Percentiles rank a stretch among this genome's conserved stretches.
These are phyloP conservation scores for Acidomyces sp. DNA, from an alignment of 495 filamentous ascomycete genomes.

Conservation along the genomic window DNA sequence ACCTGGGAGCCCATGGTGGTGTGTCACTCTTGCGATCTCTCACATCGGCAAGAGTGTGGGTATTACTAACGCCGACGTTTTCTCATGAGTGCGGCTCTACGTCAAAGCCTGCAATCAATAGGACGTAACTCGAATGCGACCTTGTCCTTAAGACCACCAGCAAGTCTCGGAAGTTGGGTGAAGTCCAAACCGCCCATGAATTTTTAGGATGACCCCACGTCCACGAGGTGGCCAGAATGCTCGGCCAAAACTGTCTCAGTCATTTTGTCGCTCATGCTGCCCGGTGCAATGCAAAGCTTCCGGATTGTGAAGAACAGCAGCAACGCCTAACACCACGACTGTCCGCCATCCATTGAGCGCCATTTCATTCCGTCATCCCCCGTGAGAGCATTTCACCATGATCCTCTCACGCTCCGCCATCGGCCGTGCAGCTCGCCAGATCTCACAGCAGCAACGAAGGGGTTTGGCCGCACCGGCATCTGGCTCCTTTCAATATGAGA, in stretches of 20 bases:
- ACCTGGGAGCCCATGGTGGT: no score
- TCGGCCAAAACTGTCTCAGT: no score
- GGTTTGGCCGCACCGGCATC: slow-evolving; percentile 72
- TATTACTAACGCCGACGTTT: slow-evolving; percentile 13
- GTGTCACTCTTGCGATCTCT: slow-evolving; percentile 12
- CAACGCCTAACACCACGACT: background rate
- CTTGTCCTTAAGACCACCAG: no score
- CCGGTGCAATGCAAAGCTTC: no score
- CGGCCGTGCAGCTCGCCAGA: slow-evolving; percentile 57
- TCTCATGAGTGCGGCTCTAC: slow-evolving; percentile 4
- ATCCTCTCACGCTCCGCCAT: slow-evolving; percentile 80
- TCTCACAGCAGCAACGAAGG: slow-evolving; percentile 49
- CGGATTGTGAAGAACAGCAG: no score
- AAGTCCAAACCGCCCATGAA: no score
- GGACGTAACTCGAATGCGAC: no score
- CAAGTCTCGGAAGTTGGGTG: no score
- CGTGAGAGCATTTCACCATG: slow-evolving; percentile 33
- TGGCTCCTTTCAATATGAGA: slow-evolving; percentile 74
- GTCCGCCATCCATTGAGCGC: slow-evolving; percentile 6
- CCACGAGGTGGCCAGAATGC: no score
- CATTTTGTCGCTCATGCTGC: no score
- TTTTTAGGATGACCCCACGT: no score
- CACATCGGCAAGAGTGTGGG: slow-evolving; percentile 9
- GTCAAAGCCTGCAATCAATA: no score
- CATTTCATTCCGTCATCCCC: slow-evolving; percentile 3